A percentile compares a stretch with the other conserved stretches of the same genome.
These are phyloP conservation scores for Capsella rubella DNA, from an alignment of 441 rosid species.

Conservation along the genomic window DNA sequence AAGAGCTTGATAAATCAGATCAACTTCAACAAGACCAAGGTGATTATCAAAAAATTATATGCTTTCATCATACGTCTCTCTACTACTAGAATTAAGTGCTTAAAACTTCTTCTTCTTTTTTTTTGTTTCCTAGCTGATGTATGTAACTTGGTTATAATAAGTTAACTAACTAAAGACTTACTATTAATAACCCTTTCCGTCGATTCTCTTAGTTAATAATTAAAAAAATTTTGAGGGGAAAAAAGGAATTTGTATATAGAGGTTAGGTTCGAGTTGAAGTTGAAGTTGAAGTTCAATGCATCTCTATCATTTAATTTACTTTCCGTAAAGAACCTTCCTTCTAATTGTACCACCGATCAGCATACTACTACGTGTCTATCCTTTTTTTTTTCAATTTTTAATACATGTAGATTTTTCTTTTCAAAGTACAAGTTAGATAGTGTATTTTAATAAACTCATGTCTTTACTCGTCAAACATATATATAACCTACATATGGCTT, in stretches of 20 bases:
- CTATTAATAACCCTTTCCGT: conserved; percentile 17
- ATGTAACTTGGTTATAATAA: conserved; percentile 7
- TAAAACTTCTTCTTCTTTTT: background rate
- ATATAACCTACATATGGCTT: conserved; percentile 25
- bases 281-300: conserved; percentile 59
- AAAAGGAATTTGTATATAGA: conserved; percentile 31
- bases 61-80: conserved; percentile 2
- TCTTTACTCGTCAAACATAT: conserved; percentile 24
- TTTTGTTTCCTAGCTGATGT: background rate
- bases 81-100: background rate
- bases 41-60: conserved; percentile 25
- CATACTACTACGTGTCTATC: conserved; percentile 41
- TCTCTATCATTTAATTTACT: conserved; percentile 50
- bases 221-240: conserved; percentile 8
- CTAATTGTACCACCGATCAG: conserved; percentile 39
- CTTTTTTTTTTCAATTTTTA: background rate
- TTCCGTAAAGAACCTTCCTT: conserved; percentile 66
- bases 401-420: conserved; percentile 30
- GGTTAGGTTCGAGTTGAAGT: conserved; percentile 34
- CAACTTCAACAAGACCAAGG: conserved; percentile 61
- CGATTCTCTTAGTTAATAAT: conserved; percentile 23
- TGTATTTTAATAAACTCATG: conserved; percentile 16
- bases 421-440: conserved; percentile 19
- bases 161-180: conserved; percentile 40
- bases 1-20: conserved; percentile 50